phyloP scores from a whole-genome alignment of 805 yeast species.

The Grigorovia yakushimaensis region DNA sequence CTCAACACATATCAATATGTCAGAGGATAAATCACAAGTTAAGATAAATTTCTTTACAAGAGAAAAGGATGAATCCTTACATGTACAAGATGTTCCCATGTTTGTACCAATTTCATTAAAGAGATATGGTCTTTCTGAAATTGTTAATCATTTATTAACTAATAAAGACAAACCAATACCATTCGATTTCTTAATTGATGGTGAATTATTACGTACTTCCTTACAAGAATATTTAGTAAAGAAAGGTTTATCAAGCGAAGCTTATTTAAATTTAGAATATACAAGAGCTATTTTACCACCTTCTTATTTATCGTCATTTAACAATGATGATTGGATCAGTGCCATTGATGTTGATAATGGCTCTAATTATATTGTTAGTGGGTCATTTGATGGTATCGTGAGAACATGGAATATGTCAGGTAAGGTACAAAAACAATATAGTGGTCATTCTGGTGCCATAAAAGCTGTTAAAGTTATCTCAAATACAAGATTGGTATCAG shows the following conservation, averaged over 20 bases:
- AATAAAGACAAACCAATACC: conserved; percentile 58
- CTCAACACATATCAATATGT: conserved; percentile 11
- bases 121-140: conserved; percentile 87
- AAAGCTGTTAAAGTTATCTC: conserved; percentile 74
- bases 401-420: conserved; percentile 83
- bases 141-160: conserved; percentile 77
- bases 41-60: conserved; percentile 79
- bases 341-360: conserved; percentile 37
- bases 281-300: conserved; percentile 92
- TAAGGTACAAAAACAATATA: conserved; percentile 63
- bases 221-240: conserved; percentile 67
- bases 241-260: conserved; percentile 76
- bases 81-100: conserved; percentile 71
- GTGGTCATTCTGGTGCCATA: conserved; percentile 84
- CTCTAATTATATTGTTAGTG: conserved; percentile 56
- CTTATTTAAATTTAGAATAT: conserved; percentile 72
- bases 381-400: conserved; percentile 91
- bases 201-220: conserved; percentile 67
- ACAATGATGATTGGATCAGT: conserved; percentile 94
- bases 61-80: conserved; percentile 65
- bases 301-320: conserved; percentile 76
- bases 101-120: conserved; percentile 80
- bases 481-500: conserved; percentile 66
- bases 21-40: conserved; percentile 48
- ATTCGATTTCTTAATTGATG: conserved; percentile 86